Base-by-base conservation (phyloP, 2,329 filamentous ascomycete species). In the Fusarium sp. region DNA sequence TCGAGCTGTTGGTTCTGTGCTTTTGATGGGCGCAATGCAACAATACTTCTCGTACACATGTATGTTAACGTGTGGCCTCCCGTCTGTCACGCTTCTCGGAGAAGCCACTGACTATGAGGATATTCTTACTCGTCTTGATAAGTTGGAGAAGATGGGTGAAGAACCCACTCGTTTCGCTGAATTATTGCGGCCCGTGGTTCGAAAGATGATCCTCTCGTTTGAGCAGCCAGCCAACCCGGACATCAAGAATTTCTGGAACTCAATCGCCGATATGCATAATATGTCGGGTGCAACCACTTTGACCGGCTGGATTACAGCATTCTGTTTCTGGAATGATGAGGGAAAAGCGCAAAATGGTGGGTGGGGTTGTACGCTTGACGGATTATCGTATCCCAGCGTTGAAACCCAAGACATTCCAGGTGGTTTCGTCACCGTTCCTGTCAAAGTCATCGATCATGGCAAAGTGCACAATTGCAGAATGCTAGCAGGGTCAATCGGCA, bases 41-140 rank as follows among this genome's bases (percentile, higher is more conserved):
- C 30, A 27, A 23, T 55, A 45, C 21, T 55, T 59, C 16, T 34
- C 18, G 3, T 45, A 28, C 7, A 3, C 6, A n/a, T 28, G 25
- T 0, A 2, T 0, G 0, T 0, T 34, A 1, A 0, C 0, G 0
- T 59, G 56, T 6, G 56, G 16, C 0, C 8, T 59, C n/a, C 56
- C 56, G 0, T 59, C 40, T 3, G 28, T 55, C 1, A 59, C 49
- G 18, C 49, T 59, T 3, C 56, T 55, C 4, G 56, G 56, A 20
- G 28, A 55, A 23, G n/a, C 28, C 2, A 20, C 11, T 28, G 56
- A 59, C 23, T 55, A 59, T 10, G 23, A 59, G 0, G n/a, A 59
- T 1, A 59, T 59, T n/a, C 14, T 59, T 16, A 23, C 7, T 0
- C 41, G 56, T 9, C 27, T 59, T 1, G 56, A 59, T 6, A 28